Evolutionary conservation across 1,284 basidiomycete species (phyloP).

Genomic region (Leccinum fallax): DNA sequence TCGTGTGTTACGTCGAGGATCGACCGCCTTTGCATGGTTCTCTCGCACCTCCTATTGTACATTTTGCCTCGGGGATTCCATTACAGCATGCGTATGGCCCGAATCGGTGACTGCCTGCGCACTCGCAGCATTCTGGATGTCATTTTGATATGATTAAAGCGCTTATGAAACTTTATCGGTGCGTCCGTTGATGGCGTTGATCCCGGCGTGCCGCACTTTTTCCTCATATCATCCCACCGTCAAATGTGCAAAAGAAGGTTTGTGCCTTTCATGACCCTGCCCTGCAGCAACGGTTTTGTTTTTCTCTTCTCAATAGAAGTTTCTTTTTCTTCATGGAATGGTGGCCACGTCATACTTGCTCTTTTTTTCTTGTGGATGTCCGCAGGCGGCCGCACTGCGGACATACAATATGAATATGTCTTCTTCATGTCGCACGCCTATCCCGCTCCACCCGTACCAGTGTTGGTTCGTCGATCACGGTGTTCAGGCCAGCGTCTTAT

Average conservation of each 20-base stretch:
- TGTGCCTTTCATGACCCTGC: slow-evolving; percentile 16
- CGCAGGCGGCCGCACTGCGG: slow-evolving; percentile 30
- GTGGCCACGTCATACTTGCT: slow-evolving; percentile 24
- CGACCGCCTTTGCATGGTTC: slow-evolving; percentile 16
- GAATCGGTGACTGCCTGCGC: slow-evolving; percentile 11
- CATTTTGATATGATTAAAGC: slow-evolving; percentile 26
- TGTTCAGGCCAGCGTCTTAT: not conserved
- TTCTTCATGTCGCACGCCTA: slow-evolving; percentile 4
- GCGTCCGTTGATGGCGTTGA: slow-evolving; percentile 33
- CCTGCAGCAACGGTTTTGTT: not conserved
- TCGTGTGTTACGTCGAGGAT: slow-evolving; percentile 22
- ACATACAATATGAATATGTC: slow-evolving; percentile 16
- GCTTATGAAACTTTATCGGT: slow-evolving; percentile 35
- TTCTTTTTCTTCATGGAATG: slow-evolving; percentile 21
- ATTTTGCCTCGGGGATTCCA: slow-evolving; percentile 22
- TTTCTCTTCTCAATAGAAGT: slow-evolving; percentile 22
- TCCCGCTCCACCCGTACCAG: slow-evolving; percentile 4
- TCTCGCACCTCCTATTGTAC: slow-evolving; percentile 11
- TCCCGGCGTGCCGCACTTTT: slow-evolving; percentile 26
- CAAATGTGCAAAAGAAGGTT: slow-evolving; percentile 30
- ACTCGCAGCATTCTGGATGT: slow-evolving; percentile 23
- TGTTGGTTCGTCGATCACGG: not conserved
- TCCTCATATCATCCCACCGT: slow-evolving; percentile 12
- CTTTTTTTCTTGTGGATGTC: slow-evolving; percentile 6
- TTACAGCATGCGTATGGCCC: slow-evolving; percentile 27